Evolutionary conservation across 2,329 filamentous ascomycete genomes (phyloP).

Genomic region (Penicillium concentricum): DNA sequence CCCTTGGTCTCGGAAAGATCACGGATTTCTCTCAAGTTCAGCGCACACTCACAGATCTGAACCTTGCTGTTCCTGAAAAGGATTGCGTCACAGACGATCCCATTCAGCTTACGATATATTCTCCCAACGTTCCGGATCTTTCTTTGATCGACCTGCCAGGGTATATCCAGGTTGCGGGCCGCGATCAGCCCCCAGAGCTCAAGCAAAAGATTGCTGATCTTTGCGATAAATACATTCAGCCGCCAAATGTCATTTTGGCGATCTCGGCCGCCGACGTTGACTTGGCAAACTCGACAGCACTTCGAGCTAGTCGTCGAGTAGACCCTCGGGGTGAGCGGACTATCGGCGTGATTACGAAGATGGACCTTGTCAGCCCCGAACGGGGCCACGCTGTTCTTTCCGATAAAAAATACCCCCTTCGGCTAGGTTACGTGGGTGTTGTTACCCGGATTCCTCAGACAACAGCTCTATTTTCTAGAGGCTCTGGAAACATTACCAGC

Average conservation of each 20-base stretch:
- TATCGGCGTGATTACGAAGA: constrained; percentile 98
- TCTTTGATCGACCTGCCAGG: constrained; percentile 95
- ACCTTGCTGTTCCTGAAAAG: constrained; percentile 82
- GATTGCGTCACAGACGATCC: constrained; percentile 96
- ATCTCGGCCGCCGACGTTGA: constrained; percentile 98
- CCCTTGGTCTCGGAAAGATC: constrained; percentile 83
- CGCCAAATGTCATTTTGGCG: constrained; percentile 93
- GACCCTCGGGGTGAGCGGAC: constrained; percentile 93
- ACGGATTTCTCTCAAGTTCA: constrained; percentile 83
- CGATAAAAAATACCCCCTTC: constrained; percentile 89
- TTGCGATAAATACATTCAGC: constrained; percentile 96
- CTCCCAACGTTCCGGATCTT: constrained; percentile 89
- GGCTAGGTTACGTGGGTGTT: constrained; percentile 95
- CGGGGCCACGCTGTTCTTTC: constrained; percentile 76
- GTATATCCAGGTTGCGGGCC: constrained; percentile 92
- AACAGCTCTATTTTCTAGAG: constrained; percentile 75
- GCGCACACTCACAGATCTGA: constrained; percentile 89
- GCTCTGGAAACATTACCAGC: constrained; percentile 72
- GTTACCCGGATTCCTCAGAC: constrained; percentile 74
- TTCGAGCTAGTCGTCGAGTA: constrained; percentile 84
- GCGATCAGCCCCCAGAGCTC: constrained; percentile 84
- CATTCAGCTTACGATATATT: constrained; percentile 93
- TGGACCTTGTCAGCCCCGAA: constrained; percentile 88
- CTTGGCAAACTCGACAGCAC: constrained; percentile 89
- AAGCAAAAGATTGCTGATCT: constrained; percentile 96